These are phyloP conservation scores for Dictyophora rubrovolvata DNA, from an alignment of 768 basidiomycete species.

Conservation along the genomic window DNA sequence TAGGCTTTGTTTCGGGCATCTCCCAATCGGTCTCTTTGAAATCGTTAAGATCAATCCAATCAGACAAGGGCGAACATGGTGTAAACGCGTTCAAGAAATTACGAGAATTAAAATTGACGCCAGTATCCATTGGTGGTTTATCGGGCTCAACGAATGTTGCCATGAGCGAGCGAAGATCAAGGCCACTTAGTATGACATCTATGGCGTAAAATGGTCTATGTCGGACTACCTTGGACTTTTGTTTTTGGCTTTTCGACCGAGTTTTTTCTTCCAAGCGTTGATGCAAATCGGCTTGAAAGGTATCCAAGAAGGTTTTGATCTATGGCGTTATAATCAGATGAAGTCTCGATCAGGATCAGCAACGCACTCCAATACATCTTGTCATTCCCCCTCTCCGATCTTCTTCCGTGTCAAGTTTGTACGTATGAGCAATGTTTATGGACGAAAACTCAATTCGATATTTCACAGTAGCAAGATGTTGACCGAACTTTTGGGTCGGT, in stretches of 20 bases:
- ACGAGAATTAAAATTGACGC: constrained; percentile 34
- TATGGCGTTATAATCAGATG: neutral
- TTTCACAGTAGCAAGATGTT: constrained; percentile 84
- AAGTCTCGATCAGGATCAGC: neutral
- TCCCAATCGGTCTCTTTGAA: constrained; percentile 72
- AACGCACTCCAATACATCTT: constrained; percentile 59
- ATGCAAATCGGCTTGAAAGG: constrained; percentile 84
- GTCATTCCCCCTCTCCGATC: constrained; percentile 76
- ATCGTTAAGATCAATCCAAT: constrained; percentile 74
- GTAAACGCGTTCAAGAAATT: constrained; percentile 34
- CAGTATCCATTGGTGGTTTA: constrained; percentile 46
- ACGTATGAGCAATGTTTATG: constrained; percentile 78
- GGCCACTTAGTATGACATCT: constrained; percentile 66
- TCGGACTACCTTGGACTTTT: constrained; percentile 35
- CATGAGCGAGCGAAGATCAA: constrained; percentile 70
- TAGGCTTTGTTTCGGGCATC: constrained; percentile 39
- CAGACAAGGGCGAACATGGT: constrained; percentile 25
- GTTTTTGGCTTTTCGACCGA: constrained; percentile 15
- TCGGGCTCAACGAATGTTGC: constrained; percentile 67
- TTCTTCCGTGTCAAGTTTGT: constrained; percentile 69
- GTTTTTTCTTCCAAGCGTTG: constrained; percentile 79
- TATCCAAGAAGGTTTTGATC: constrained; percentile 63
- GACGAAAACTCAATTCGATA: constrained; percentile 73
- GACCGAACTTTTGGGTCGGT: constrained; percentile 77
- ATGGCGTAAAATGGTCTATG: constrained; percentile 85